phyloP scores from a whole-genome alignment of 2,329 filamentous ascomycete genomes.

The Magnaporthiopsis poae region DNA sequence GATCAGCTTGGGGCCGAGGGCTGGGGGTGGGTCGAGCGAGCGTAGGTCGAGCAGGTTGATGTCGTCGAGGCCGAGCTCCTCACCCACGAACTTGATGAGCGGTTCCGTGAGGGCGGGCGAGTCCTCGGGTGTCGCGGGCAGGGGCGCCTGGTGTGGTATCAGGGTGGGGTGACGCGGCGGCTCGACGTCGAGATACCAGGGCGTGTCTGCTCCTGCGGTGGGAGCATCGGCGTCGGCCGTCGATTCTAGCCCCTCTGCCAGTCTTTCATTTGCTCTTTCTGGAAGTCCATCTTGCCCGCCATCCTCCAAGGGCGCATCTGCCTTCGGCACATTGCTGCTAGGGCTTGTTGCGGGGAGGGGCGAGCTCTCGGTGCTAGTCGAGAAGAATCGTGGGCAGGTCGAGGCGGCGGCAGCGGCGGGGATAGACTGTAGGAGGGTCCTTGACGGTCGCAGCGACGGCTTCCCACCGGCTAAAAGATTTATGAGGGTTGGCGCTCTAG shows the following conservation, averaged over 20 bases:
- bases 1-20: slow-evolving; percentile 75
- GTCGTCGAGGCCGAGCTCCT: slow-evolving; percentile 78
- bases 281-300: not conserved
- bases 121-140: slow-evolving; percentile 51
- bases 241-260: not conserved
- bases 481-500: not conserved
- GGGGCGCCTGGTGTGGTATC: slow-evolving; percentile 33
- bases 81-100: slow-evolving; percentile 67
- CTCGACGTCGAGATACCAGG: slow-evolving; percentile 79
- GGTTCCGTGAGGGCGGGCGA: slow-evolving; percentile 62
- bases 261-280: not conserved
- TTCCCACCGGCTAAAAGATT: not conserved
- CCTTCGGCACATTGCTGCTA: not conserved
- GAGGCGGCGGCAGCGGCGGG: not conserved
- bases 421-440: not conserved
- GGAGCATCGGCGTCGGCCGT: not conserved
- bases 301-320: not conserved
- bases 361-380: not conserved
- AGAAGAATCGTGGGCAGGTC: not conserved
- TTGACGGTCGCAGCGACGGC: not conserved
- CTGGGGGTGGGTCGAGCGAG: slow-evolving; percentile 71
- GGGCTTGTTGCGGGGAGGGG: not conserved
- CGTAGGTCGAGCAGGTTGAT: slow-evolving; percentile 75
- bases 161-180: slow-evolving; percentile 41
- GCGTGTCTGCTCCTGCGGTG: slow-evolving; percentile 12